A percentile compares a stretch with the other conserved stretches of the same genome.
phyloP scores from a whole-genome alignment of 78 protist species.

The Corallochytrium limacisporum region DNA sequence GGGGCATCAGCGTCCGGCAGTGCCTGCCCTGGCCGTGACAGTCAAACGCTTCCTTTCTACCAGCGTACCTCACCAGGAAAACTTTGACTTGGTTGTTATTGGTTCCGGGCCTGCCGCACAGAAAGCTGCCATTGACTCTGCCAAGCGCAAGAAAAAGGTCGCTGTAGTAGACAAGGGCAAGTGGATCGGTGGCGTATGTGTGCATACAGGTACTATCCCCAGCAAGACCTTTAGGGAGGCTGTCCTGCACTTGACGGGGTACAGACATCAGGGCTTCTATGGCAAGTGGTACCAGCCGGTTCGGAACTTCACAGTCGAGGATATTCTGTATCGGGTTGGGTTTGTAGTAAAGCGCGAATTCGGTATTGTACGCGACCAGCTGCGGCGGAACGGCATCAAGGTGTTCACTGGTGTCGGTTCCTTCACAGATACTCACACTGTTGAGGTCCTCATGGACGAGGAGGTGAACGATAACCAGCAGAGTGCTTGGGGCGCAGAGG shows the following conservation, averaged over 20 bases:
- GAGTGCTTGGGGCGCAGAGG: too few relatives aligned
- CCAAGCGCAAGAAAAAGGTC: not conserved
- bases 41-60: too few relatives aligned
- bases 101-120: constrained; percentile 4
- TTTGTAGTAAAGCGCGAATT: not conserved
- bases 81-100: too few relatives aligned
- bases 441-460: not conserved
- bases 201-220: constrained; percentile 9
- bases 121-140: constrained; percentile 4
- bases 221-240: constrained; percentile 6
- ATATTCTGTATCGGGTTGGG: not conserved
- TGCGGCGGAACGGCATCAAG: not conserved
- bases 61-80: too few relatives aligned
- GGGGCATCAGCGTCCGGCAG: too few relatives aligned
- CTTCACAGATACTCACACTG: not conserved
- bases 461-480: too few relatives aligned
- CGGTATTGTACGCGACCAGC: not conserved
- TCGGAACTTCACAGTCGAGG: not conserved
- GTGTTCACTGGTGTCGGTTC: not conserved
- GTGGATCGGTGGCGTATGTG: constrained; percentile 1
- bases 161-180: not conserved
- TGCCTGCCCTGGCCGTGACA: too few relatives aligned
- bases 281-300: not conserved
- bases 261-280: constrained; percentile 4
- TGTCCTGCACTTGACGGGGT: constrained; percentile 1